These are phyloP conservation scores for Triticum urartu DNA, from an alignment of 176 grass and related monocot genomes.

Conservation along the genomic window DNA sequence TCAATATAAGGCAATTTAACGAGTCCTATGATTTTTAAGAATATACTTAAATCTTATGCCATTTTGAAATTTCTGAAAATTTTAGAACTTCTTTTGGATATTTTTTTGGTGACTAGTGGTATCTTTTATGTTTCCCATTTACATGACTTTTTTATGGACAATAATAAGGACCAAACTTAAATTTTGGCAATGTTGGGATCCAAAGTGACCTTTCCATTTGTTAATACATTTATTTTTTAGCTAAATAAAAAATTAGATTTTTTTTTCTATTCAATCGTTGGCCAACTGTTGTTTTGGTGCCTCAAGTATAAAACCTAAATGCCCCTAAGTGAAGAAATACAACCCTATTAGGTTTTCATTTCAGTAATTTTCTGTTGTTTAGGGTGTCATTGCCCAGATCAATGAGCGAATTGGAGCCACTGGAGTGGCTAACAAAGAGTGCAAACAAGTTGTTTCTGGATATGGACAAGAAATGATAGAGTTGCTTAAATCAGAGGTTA, in stretches of 20 bases:
- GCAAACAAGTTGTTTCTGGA: slow-evolving; percentile 71
- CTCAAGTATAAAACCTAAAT: not conserved
- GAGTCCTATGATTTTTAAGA: not conserved
- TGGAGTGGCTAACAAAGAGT: slow-evolving; percentile 72
- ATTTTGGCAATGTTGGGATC: not conserved
- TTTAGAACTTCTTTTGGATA: too few relatives aligned
- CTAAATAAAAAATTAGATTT: not conserved
- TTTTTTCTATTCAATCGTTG: not conserved
- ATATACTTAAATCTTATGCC: not conserved
- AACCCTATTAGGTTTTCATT: not conserved
- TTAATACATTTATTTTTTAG: not conserved
- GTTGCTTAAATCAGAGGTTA: slow-evolving; percentile 62
- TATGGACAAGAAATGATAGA: slow-evolving; percentile 75
- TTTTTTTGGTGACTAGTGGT: too few relatives aligned
- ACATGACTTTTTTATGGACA: not conserved
- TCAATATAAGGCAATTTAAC: not conserved
- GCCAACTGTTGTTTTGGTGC: not conserved
- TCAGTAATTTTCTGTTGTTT: not conserved
- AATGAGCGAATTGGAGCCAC: slow-evolving; percentile 77
- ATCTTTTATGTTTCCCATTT: not conserved
- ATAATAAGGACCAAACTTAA: not conserved
- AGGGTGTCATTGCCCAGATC: slow-evolving; percentile 75
- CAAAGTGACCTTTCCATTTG: not conserved
- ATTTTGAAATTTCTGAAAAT: not conserved
- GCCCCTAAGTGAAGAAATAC: not conserved